These are phyloP conservation scores for Megacollybia marginata DNA, from an alignment of 768 basidiomycete species.

Conservation along the genomic window DNA sequence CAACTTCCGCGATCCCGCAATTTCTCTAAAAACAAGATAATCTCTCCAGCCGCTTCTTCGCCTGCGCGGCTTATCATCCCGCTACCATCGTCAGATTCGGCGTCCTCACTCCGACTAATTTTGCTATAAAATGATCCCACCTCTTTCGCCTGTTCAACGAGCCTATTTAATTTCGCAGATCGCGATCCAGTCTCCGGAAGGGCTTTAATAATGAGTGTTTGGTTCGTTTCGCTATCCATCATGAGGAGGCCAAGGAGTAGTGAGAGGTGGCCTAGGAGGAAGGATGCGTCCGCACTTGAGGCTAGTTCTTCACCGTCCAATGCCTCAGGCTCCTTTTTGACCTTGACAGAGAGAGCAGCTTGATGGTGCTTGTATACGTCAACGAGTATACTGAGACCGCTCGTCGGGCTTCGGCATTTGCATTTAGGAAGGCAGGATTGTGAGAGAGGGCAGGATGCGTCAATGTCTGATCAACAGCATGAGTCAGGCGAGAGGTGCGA, in stretches of 20 bases:
- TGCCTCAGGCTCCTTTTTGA: neutral
- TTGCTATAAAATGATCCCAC: slow-evolving; percentile 38
- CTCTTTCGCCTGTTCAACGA: slow-evolving; percentile 26
- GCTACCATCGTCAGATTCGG: no score
- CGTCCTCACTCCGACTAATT: no score
- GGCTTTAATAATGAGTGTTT: slow-evolving; percentile 22
- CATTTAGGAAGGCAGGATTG: no score
- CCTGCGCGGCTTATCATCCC: slow-evolving; percentile 10
- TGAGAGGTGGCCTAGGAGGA: slow-evolving; percentile 68
- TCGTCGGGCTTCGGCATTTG: no score
- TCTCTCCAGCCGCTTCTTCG: slow-evolving; percentile 1
- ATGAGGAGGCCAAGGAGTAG: slow-evolving; percentile 62
- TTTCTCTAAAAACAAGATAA: slow-evolving; percentile 2
- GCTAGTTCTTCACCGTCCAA: slow-evolving; percentile 8
- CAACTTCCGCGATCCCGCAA: neutral
- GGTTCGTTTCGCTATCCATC: slow-evolving; percentile 28
- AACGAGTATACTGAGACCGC: neutral
- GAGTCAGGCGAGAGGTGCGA: no score
- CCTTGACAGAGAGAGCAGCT: neutral
- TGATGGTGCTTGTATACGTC: slow-evolving; percentile 1
- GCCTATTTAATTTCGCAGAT: neutral
- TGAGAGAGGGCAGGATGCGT: no score
- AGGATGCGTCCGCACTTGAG: slow-evolving; percentile 33
- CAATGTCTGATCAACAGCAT: no score
- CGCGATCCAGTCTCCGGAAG: neutral